Conservation (phyloP, 495 filamentous ascomycete genomes). For the Amniculicola lignicola region DNA sequence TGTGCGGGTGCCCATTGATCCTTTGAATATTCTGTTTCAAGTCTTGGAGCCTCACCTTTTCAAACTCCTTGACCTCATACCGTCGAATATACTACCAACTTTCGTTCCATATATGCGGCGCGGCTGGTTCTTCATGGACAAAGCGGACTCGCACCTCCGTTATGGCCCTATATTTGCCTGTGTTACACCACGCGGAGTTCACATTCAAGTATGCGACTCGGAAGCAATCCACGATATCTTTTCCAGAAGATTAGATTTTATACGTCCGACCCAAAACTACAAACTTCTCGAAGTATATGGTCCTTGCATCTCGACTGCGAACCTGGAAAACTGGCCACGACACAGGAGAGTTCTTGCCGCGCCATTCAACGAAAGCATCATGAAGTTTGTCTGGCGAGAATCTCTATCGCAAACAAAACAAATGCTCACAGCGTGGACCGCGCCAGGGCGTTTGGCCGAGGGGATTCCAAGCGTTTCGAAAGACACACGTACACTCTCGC, state of each 20-base stretch:
- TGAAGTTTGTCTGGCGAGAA: constrained; percentile 45
- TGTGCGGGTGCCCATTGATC: constrained; percentile 16
- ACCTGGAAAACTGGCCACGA: constrained; percentile 42
- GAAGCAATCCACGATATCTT: constrained; percentile 2
- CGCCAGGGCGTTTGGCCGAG: neutral
- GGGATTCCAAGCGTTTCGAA: constrained; percentile 26
- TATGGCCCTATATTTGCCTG: constrained; percentile 10
- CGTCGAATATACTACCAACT: neutral
- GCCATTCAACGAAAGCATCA: constrained; percentile 49
- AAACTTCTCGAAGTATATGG: constrained; percentile 32
- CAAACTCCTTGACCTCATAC: constrained; percentile 1
- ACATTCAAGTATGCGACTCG: constrained; percentile 14
- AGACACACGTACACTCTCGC: constrained; percentile 40
- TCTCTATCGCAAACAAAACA: constrained; percentile 41
- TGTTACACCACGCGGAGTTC: constrained; percentile 14
- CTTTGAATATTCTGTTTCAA: constrained; percentile 17
- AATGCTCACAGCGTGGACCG: constrained; percentile 44
- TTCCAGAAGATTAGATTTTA: constrained; percentile 4
- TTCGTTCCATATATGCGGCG: constrained; percentile 1
- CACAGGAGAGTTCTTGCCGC: constrained; percentile 44
- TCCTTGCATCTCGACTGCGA: constrained; percentile 18
- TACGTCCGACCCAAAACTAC: constrained; percentile 25
- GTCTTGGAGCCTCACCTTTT: constrained; percentile 17
- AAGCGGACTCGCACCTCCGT: constrained; percentile 1
- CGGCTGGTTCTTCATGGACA: constrained; percentile 13